A percentile compares a stretch with the other conserved stretches of the same genome.
phyloP scores from a whole-genome alignment of 805 yeast genomes.

The Starmerella etchellsii region DNA sequence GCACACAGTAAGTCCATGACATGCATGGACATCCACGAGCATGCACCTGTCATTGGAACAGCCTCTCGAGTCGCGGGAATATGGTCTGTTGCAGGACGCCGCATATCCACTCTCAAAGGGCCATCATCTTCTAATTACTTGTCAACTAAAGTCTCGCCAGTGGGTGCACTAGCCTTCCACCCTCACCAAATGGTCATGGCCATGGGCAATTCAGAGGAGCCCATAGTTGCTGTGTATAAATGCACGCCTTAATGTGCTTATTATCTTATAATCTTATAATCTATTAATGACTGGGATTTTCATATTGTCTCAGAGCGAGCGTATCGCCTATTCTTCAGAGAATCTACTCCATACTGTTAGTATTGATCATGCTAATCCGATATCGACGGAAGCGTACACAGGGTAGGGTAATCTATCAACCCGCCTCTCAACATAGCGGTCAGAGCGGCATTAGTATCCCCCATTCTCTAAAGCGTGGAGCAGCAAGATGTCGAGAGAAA shows the following conservation, averaged over 20 bases:
- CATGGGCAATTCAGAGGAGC: slow-evolving; percentile 36
- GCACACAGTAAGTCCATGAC: slow-evolving; percentile 47
- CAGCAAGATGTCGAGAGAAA: slow-evolving; percentile 22
- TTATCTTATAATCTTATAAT: too few species aligned
- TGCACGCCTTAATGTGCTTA: slow-evolving; percentile 9
- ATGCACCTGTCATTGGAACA: slow-evolving; percentile 86
- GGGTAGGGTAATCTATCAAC: too few species aligned
- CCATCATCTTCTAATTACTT: slow-evolving; percentile 23
- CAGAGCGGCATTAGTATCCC: too few species aligned
- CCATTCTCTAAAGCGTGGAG: too few species aligned
- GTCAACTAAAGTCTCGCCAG: slow-evolving; percentile 32
- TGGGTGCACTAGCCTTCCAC: slow-evolving; percentile 63
- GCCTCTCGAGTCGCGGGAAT: slow-evolving; percentile 69
- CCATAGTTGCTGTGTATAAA: slow-evolving; percentile 11
- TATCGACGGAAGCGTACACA: too few species aligned
- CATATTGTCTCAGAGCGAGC: too few species aligned
- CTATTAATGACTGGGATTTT: too few species aligned
- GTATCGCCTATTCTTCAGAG: too few species aligned
- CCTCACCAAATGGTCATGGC: slow-evolving; percentile 94
- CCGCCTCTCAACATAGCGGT: too few species aligned
- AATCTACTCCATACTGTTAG: too few species aligned
- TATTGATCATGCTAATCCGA: too few species aligned
- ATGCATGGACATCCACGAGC: slow-evolving; percentile 78
- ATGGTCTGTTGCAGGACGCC: slow-evolving; percentile 77
- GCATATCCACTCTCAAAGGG: slow-evolving; percentile 42